Base-by-base conservation (phyloP, 1,284 basidiomycete species). In the Melampsora medusae region DNA sequence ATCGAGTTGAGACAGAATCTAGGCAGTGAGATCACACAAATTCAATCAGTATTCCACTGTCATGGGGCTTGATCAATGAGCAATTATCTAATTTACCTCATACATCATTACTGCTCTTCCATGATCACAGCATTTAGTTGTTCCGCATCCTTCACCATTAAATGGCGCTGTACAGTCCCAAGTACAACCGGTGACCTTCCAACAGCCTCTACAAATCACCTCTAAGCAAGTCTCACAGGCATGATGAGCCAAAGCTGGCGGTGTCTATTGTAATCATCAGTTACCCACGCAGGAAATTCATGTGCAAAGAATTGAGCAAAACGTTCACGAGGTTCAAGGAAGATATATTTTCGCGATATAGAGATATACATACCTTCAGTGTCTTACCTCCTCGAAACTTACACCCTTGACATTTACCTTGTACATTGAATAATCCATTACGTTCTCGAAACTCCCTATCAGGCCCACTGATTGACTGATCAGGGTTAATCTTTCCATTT, bases 1-100 rank as follows among this genome's bases (percentile, higher is more conserved):
- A 72, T 72, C 69, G 53, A 72, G 69, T 31, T 64, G 61, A 9
- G 28, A 59, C 5, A 72, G 46, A 33, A 72, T 48, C 69, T 72
- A 33, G 35, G 33, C 4, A 14, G 19, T 22, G 17, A 61, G n/a
- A 38, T 25, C 1, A 28, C 25, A n/a, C 61, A 64, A 35, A 3
- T 10, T 12, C 19, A 28, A 65, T 46, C 4, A 72, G 35, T 35
- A 28, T 31, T 12, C 10, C 25, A 33, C 50, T 72, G 14, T 2
- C 6, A 35, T n/a, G 10, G 38, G 49, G 17, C 12, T 12, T 22
- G 22, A 14, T 25, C 46, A 53, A n/a, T 17, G n/a, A 49, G 16
- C 19, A 35, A 33, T 10, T 31, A 33, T 59, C 10, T 4, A 62
- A 16, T 65, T 65, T 72, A 72, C 69, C 69, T 72, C 69, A 25